These are phyloP conservation scores for Stephanocyclus meneghinianus DNA, from an alignment of 352 stramenopile genomes.

Conservation along the genomic window DNA sequence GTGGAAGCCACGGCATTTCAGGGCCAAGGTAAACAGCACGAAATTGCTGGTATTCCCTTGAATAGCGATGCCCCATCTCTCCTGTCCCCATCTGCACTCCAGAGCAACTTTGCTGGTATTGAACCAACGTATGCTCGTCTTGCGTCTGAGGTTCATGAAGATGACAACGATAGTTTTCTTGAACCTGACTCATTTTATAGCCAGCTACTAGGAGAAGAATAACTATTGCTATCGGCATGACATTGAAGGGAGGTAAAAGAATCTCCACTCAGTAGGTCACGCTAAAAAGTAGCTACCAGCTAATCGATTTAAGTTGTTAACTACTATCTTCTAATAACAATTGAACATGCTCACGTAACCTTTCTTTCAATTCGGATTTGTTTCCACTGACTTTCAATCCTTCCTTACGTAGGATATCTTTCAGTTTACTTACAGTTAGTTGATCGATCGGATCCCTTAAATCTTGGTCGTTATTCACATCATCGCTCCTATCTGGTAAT, in stretches of 20 bases:
- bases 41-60: slow-evolving; percentile 58
- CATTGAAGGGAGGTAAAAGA: no score
- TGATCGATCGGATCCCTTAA: slow-evolving; percentile 67
- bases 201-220: slow-evolving; percentile 59
- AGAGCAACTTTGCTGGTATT: slow-evolving; percentile 31
- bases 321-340: slow-evolving; percentile 27
- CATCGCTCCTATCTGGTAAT: background rate
- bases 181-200: slow-evolving; percentile 67
- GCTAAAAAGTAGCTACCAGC: background rate
- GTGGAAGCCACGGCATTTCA: slow-evolving; percentile 19
- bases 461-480: slow-evolving; percentile 7
- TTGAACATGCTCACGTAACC: slow-evolving; percentile 45
- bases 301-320: slow-evolving; percentile 7
- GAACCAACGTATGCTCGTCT: slow-evolving; percentile 47
- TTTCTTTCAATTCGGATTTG: slow-evolving; percentile 75
- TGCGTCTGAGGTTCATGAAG: slow-evolving; percentile 36
- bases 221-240: background rate
- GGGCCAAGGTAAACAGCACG: slow-evolving; percentile 22
- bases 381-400: slow-evolving; percentile 73
- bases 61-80: slow-evolving; percentile 47
- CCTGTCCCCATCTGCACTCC: slow-evolving; percentile 34
- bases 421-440: slow-evolving; percentile 72
- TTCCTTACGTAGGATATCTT: slow-evolving; percentile 70
- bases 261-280: background rate
- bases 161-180: slow-evolving; percentile 41